Percentiles rank a stretch among this genome's conserved stretches.
phyloP scores from a whole-genome alignment of 2,329 filamentous ascomycete species.

The Aspergillus sclerotialis region DNA sequence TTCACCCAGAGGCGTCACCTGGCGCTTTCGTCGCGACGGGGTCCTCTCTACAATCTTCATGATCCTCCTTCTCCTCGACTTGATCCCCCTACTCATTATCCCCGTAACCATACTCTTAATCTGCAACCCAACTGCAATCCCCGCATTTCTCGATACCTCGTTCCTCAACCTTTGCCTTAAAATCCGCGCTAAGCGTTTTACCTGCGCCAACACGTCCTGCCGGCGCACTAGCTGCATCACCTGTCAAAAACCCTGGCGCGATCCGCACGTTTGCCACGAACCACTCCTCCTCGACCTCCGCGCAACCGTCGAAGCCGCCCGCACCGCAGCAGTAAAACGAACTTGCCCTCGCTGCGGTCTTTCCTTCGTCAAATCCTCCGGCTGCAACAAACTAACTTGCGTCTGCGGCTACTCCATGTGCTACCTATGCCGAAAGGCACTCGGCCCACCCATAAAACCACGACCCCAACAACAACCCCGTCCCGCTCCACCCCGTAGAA shows the following conservation, averaged over 20 bases:
- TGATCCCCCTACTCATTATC: slow-evolving; percentile 41
- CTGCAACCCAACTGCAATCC: slow-evolving; percentile 45
- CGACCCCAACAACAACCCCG: slow-evolving; percentile 4
- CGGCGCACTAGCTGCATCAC: slow-evolving; percentile 66
- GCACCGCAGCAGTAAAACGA: slow-evolving; percentile 88
- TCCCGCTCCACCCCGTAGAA: slow-evolving; percentile 5
- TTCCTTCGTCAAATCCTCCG: slow-evolving; percentile 84
- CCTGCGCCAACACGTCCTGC: slow-evolving; percentile 66
- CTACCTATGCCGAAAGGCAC: slow-evolving; percentile 80
- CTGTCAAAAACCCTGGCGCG: slow-evolving; percentile 75
- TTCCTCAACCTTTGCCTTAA: slow-evolving; percentile 62
- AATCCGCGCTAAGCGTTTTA: slow-evolving; percentile 67
- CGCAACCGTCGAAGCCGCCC: slow-evolving; percentile 84
- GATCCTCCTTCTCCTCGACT: slow-evolving; percentile 34
- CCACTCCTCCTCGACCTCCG: slow-evolving; percentile 73
- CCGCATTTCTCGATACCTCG: slow-evolving; percentile 50
- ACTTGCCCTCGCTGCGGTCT: slow-evolving; percentile 89
- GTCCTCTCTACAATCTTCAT: slow-evolving; percentile 48
- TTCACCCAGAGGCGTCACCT: slow-evolving; percentile 42
- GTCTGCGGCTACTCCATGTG: slow-evolving; percentile 97
- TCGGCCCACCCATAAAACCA: slow-evolving; percentile 22
- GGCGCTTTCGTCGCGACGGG: slow-evolving; percentile 52
- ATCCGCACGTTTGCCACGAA: slow-evolving; percentile 87
- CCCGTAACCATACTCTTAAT: slow-evolving; percentile 52
- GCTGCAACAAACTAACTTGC: slow-evolving; percentile 96